phyloP scores from a whole-genome alignment of 2,329 filamentous ascomycete genomes.

The Colletotrichum plurivorum region DNA sequence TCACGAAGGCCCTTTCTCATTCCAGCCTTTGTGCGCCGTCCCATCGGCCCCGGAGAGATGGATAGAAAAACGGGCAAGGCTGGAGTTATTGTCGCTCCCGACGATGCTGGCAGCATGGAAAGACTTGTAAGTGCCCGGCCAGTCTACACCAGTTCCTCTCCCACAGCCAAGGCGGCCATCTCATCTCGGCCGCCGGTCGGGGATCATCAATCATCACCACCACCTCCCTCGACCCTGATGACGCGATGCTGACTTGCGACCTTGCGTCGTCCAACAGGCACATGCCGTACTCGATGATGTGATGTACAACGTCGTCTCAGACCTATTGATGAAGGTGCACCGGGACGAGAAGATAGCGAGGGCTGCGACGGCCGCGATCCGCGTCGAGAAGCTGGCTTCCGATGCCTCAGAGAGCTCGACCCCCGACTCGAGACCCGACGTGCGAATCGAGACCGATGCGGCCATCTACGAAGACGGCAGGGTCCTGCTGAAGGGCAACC shows the following conservation, averaged over 20 bases:
- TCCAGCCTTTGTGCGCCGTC: slow-evolving; percentile 24
- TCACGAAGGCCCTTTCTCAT: slow-evolving; percentile 24
- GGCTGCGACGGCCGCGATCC: slow-evolving; percentile 74
- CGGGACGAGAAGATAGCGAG: slow-evolving; percentile 84
- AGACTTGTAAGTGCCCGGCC: slow-evolving; percentile 68
- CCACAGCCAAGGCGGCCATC: slow-evolving; percentile 1
- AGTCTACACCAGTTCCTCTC: not conserved
- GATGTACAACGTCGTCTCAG: slow-evolving; percentile 82
- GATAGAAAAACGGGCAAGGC: slow-evolving; percentile 66
- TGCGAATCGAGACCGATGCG: slow-evolving; percentile 75
- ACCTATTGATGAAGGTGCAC: slow-evolving; percentile 81
- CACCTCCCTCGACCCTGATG: slow-evolving; percentile 1
- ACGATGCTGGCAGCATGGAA: slow-evolving; percentile 68
- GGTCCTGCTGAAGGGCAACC: slow-evolving; percentile 79
- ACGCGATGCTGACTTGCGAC: slow-evolving; percentile 27
- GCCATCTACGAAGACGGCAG: slow-evolving; percentile 79
- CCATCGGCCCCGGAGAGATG: slow-evolving; percentile 46
- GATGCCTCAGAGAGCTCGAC: slow-evolving; percentile 68
- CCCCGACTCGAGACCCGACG: slow-evolving; percentile 67
- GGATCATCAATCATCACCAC: not conserved
- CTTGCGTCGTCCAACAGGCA: slow-evolving; percentile 57
- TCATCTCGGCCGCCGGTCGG: not conserved
- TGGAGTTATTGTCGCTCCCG: slow-evolving; percentile 68
- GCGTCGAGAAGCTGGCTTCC: slow-evolving; percentile 73
- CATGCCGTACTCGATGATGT: slow-evolving; percentile 80